These are phyloP conservation scores for Hypoxylon sp. DNA, from an alignment of 2,329 filamentous ascomycete genomes.

Conservation along the genomic window DNA sequence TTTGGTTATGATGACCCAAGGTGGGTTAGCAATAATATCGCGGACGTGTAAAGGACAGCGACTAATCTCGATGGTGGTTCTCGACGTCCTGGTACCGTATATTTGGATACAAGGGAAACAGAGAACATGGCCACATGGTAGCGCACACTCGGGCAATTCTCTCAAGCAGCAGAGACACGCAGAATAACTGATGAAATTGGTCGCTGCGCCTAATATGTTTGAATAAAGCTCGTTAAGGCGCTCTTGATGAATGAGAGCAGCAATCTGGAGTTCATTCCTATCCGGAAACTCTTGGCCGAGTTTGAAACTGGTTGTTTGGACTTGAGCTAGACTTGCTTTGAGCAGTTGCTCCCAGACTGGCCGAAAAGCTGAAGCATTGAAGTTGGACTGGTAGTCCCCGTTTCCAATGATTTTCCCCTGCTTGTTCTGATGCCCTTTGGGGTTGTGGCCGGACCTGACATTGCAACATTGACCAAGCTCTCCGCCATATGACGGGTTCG, in stretches of 20 bases:
- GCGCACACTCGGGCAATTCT: slow-evolving; percentile 53
- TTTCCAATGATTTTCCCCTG: slow-evolving; percentile 55
- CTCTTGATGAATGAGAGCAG: slow-evolving; percentile 52
- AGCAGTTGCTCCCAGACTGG: slow-evolving; percentile 52
- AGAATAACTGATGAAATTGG: slow-evolving; percentile 53
- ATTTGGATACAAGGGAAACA: slow-evolving; percentile 53
- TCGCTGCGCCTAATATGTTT: slow-evolving; percentile 50
- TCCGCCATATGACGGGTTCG: slow-evolving; percentile 44
- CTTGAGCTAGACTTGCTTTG: slow-evolving; percentile 49
- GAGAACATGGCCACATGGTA: slow-evolving; percentile 54
- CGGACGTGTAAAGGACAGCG: slow-evolving; percentile 53
- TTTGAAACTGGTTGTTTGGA: slow-evolving; percentile 51
- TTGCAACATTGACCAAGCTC: slow-evolving; percentile 54
- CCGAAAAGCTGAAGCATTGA: slow-evolving; percentile 48
- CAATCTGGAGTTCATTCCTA: slow-evolving; percentile 52
- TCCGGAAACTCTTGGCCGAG: slow-evolving; percentile 52
- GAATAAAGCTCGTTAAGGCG: slow-evolving; percentile 54
- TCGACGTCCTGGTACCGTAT: slow-evolving; percentile 53
- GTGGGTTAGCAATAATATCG: slow-evolving; percentile 51
- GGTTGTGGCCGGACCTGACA: slow-evolving; percentile 54
- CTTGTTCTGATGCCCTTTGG: slow-evolving; percentile 55
- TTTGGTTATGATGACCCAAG: slow-evolving; percentile 53
- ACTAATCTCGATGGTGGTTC: slow-evolving; percentile 54
- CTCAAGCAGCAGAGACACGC: slow-evolving; percentile 54
- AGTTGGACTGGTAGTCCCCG: slow-evolving; percentile 53